Evolutionary conservation across 169 alveolate species (phyloP).

Genomic region (Cryptosporidium meleagridis): DNA sequence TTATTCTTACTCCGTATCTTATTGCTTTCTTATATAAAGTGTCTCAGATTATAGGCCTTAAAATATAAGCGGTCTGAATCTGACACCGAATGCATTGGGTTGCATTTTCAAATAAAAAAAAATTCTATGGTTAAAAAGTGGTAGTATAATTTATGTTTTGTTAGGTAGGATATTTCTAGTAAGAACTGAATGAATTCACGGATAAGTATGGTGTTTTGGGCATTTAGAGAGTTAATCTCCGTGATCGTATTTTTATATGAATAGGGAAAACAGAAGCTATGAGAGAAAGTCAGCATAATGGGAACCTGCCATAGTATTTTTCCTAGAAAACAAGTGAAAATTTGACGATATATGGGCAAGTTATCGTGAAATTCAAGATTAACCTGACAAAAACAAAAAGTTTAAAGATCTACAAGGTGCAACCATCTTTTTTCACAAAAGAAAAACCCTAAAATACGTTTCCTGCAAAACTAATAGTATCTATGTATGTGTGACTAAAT

Average conservation of each 20-base stretch:
- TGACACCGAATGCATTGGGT: background rate
- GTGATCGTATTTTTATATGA: background rate
- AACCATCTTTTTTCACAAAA: conserved; percentile 13
- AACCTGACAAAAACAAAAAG: background rate
- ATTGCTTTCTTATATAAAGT: background rate
- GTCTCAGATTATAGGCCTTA: background rate
- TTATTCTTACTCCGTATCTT: background rate
- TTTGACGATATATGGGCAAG: background rate
- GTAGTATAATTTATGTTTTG: background rate
- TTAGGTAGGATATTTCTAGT: background rate
- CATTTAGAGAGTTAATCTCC: background rate
- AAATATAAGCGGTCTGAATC: conserved; percentile 3
- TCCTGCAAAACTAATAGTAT: conserved; percentile 6
- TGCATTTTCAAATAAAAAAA: background rate
- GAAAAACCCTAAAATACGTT: conserved; percentile 19
- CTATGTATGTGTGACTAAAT: conserved; percentile 48
- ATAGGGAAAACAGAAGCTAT: background rate
- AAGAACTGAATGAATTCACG: background rate
- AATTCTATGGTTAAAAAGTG: background rate
- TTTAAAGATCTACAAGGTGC: conserved; percentile 48
- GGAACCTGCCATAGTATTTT: background rate
- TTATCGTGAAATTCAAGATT: background rate
- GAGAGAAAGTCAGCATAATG: background rate
- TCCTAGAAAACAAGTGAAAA: background rate
- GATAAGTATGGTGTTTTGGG: background rate